A percentile compares a stretch with the other conserved stretches of the same genome.
Evolutionary conservation across 345 rosid genomes (phyloP).

Genomic region (Sonneratia caseolaris): DNA sequence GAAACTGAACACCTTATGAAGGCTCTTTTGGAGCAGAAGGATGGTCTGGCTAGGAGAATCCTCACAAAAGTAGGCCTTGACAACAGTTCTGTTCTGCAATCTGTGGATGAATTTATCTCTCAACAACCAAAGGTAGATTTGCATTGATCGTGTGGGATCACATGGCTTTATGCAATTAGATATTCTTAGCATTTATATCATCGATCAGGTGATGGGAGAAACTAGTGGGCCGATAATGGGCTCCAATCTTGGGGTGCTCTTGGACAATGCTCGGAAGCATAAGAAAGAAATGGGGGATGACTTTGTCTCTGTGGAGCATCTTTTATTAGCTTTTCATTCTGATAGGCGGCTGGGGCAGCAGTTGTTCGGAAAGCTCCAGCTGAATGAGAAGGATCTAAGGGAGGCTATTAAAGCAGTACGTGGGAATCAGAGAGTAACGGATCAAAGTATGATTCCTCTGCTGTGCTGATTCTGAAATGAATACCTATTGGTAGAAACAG

Average conservation of each 20-base stretch:
- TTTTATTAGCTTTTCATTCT: constrained; percentile 52
- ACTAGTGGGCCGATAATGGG: constrained; percentile 64
- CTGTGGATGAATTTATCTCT: constrained; percentile 50
- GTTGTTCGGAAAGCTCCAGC: constrained; percentile 43
- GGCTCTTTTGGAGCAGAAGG: constrained; percentile 83
- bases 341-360: constrained; percentile 73
- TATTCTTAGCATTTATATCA: neutral
- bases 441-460: constrained; percentile 46
- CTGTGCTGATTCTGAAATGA: neutral
- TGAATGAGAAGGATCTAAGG: constrained; percentile 52
- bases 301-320: constrained; percentile 73
- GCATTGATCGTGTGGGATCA: neutral
- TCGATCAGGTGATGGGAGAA: constrained; percentile 50
- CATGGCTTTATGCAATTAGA: neutral
- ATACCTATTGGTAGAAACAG: neutral
- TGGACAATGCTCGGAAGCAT: constrained; percentile 50
- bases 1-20: constrained; percentile 92
- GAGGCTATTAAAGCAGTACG: constrained; percentile 60
- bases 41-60: constrained; percentile 72
- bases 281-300: constrained; percentile 74
- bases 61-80: constrained; percentile 72
- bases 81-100: constrained; percentile 59
- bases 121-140: constrained; percentile 54
- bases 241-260: constrained; percentile 34
- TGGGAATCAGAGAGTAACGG: constrained; percentile 84